phyloP scores from a whole-genome alignment of 768 basidiomycete species.

The Pleurotus platypus region DNA sequence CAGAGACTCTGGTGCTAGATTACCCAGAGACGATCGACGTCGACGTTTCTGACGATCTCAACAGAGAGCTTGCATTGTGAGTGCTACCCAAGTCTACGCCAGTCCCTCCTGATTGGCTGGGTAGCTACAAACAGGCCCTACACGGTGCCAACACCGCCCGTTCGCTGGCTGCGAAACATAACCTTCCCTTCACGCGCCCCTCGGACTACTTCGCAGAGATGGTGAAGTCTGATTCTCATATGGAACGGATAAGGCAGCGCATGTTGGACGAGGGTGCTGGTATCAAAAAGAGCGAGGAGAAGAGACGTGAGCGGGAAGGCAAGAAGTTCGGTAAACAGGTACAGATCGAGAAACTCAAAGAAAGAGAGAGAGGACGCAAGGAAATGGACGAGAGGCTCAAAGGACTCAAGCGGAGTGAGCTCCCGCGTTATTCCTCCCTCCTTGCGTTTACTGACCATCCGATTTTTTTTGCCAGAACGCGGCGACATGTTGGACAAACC shows the following conservation, averaged over 20 bases:
- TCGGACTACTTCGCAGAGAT: conserved; percentile 97
- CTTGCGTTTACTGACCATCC: background rate
- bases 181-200: conserved; percentile 87
- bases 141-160: conserved; percentile 77
- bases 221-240: conserved; percentile 96
- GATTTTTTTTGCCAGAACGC: conserved; percentile 54
- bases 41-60: conserved; percentile 84
- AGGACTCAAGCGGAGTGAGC: conserved; percentile 82
- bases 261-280: conserved; percentile 83
- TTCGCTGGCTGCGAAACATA: conserved; percentile 70
- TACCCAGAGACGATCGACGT: conserved; percentile 73
- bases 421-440: conserved; percentile 19
- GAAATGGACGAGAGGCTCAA: conserved; percentile 86
- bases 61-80: conserved; percentile 94
- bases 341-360: conserved; percentile 90
- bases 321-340: conserved; percentile 99
- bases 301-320: conserved; percentile 85
- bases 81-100: conserved; percentile 24
- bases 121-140: conserved; percentile 93
- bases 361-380: conserved; percentile 86
- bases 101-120: background rate
- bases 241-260: conserved; percentile 92
- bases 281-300: conserved; percentile 91
- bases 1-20: conserved; percentile 71
- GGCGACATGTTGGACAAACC: conserved; percentile 75